A percentile compares a stretch with the other conserved stretches of the same genome.
Conservation (phyloP, 345 rosid species). For the Gossypium bickii region DNA sequence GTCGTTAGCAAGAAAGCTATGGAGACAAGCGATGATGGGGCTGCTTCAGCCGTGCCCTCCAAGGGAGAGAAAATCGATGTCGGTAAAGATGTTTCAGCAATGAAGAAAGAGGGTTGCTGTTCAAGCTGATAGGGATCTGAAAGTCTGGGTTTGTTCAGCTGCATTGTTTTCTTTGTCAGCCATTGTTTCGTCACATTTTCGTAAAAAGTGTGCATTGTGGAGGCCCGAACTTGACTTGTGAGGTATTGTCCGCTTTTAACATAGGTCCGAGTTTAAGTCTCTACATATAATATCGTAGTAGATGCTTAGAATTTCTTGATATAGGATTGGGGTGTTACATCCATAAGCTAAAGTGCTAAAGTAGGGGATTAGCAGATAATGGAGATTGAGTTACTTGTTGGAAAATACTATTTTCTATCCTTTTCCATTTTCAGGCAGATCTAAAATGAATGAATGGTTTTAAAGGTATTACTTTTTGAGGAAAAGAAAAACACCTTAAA, state of each 20-base stretch:
- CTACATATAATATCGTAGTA: no score
- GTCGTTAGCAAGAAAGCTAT: conserved; percentile 85
- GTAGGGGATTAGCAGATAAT: background rate
- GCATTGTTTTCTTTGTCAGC: conserved; percentile 11
- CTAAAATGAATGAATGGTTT: background rate
- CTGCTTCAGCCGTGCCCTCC: conserved; percentile 51
- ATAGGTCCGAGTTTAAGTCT: no score
- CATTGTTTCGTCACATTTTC: conserved; percentile 29
- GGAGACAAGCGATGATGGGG: conserved; percentile 56
- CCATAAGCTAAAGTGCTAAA: conserved; percentile 11
- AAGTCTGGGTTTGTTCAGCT: conserved; percentile 25
- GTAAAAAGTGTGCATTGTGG: no score
- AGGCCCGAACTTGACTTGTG: no score
- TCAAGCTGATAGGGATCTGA: conserved; percentile 42
- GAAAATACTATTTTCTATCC: background rate
- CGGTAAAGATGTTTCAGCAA: conserved; percentile 73
- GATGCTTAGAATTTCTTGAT: no score
- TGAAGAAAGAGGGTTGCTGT: conserved; percentile 90
- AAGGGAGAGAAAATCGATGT: conserved; percentile 88
- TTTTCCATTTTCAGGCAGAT: background rate
- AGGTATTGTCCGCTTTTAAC: no score
- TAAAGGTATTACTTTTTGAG: no score
- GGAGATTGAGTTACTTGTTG: background rate
- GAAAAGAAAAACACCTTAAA: no score
- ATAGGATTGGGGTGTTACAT: conserved; percentile 4